Conservation (phyloP, 306 rosid species). For the Abrus pulchellus region DNA sequence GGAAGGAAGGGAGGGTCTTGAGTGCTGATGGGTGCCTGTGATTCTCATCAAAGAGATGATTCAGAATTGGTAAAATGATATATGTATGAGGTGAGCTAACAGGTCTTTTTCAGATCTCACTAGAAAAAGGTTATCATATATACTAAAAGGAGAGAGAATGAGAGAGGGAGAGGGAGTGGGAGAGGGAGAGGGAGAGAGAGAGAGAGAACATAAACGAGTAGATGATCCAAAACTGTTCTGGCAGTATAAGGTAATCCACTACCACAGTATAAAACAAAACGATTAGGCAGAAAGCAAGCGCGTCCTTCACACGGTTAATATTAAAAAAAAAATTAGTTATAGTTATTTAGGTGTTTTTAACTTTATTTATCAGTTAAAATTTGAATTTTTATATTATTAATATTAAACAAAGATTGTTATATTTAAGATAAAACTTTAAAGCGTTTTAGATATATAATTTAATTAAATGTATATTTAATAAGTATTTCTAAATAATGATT, state of each 20-base stretch:
- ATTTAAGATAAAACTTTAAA: too few species aligned
- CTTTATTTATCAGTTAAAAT: too few species aligned
- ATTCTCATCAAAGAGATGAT: conserved; percentile 69
- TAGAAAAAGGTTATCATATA: conserved; percentile 39
- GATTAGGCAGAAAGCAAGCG: conserved; percentile 32
- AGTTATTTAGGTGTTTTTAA: too few species aligned
- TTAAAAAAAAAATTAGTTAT: too few species aligned
- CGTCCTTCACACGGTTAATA: not conserved
- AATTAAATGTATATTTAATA: too few species aligned
- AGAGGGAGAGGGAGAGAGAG: not conserved
- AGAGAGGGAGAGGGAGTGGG: conserved; percentile 5
- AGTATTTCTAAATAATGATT: too few species aligned
- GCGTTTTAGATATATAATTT: too few species aligned
- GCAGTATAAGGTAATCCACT: conserved; percentile 49
- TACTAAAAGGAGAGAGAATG: not conserved
- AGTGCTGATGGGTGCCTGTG: conserved; percentile 64
- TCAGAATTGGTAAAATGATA: conserved; percentile 39
- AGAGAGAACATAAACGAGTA: conserved; percentile 34
- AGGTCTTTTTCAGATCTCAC: conserved; percentile 38
- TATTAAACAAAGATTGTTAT: too few species aligned
- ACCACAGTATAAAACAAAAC: conserved; percentile 24
- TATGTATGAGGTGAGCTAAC: conserved; percentile 43
- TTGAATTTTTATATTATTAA: too few species aligned
- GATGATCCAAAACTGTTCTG: conserved; percentile 56
- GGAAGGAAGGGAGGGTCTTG: not conserved